A percentile compares a stretch with the other conserved stretches of the same genome.
Conservation (phyloP, 805 yeast species). For the Zygotorulaspora sp. region DNA sequence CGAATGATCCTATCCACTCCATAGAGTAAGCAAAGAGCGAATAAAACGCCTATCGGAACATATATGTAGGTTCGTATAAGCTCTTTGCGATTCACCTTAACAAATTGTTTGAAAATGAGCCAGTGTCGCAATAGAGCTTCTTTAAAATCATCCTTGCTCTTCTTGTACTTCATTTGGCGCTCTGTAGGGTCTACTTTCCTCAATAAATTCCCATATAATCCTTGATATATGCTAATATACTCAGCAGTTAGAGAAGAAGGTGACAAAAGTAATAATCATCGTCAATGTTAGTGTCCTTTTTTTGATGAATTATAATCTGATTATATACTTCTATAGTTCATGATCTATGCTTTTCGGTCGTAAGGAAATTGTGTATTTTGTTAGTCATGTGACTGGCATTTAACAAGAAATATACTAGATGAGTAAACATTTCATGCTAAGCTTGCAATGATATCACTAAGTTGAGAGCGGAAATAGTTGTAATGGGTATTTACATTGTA, state of each 20-base stretch:
- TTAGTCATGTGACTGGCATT: too few relatives aligned
- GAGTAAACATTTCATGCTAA: not conserved
- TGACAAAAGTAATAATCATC: too few relatives aligned
- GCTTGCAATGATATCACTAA: not conserved
- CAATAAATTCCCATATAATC: too few relatives aligned
- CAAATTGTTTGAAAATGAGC: slow-evolving; percentile 14
- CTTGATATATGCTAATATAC: too few relatives aligned
- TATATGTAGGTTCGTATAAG: slow-evolving; percentile 19
- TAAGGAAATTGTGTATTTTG: too few relatives aligned
- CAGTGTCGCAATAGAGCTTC: slow-evolving; percentile 11
- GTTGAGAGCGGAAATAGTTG: too few relatives aligned
- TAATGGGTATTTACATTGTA: slow-evolving; percentile 2
- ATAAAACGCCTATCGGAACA: slow-evolving; percentile 19
- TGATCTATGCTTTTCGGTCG: too few relatives aligned
- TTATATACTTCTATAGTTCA: too few relatives aligned
- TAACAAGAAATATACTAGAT: not conserved
- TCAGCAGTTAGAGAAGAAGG: too few relatives aligned
- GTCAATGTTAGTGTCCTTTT: too few relatives aligned
- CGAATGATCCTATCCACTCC: slow-evolving; percentile 21
- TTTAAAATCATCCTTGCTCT: not conserved
- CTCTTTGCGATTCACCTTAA: slow-evolving; percentile 7
- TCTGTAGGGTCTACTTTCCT: too few relatives aligned
- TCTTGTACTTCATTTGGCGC: not conserved
- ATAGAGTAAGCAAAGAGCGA: slow-evolving; percentile 19
- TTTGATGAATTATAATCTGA: too few relatives aligned